Conservation (phyloP, 2,329 filamentous ascomycete species). For the Sporothrix phasma region DNA sequence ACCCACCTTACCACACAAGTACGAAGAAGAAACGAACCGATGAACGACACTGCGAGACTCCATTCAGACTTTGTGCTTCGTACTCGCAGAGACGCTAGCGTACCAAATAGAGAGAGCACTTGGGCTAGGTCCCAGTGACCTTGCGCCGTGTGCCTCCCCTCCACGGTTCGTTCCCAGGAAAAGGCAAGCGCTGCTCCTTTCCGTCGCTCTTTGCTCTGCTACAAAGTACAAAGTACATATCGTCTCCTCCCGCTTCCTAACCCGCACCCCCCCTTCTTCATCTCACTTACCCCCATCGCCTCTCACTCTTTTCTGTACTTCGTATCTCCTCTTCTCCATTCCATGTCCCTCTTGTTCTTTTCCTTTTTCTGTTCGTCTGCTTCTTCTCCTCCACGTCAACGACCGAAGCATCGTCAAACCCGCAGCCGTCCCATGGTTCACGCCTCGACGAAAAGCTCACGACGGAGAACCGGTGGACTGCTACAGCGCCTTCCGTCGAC, state of each 20-base stretch:
- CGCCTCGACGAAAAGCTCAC: neutral
- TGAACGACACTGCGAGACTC: neutral
- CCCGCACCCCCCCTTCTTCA: constrained; percentile 7
- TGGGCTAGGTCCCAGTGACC: neutral
- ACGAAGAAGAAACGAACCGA: neutral
- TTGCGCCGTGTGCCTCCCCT: neutral
- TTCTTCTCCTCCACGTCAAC: neutral
- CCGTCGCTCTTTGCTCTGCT: neutral
- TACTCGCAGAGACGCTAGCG: constrained; percentile 9
- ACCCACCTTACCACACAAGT: constrained; percentile 2
- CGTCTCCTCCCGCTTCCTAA: neutral
- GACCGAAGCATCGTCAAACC: neutral
- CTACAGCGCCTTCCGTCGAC: neutral
- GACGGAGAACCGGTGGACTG: neutral
- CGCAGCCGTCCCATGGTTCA: neutral
- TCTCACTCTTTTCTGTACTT: neutral
- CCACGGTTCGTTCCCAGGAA: constrained; percentile 2
- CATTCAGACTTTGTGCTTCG: neutral
- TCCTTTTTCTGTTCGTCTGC: neutral
- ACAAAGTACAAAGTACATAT: no score
- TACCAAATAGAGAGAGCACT: neutral
- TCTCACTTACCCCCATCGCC: neutral
- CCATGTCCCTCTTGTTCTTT: neutral
- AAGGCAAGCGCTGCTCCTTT: neutral
- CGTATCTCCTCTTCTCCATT: neutral